Percentiles rank a stretch among this genome's conserved stretches.
These are phyloP conservation scores for Boletus coffeatus DNA, from an alignment of 1,284 basidiomycete species.

Conservation along the genomic window DNA sequence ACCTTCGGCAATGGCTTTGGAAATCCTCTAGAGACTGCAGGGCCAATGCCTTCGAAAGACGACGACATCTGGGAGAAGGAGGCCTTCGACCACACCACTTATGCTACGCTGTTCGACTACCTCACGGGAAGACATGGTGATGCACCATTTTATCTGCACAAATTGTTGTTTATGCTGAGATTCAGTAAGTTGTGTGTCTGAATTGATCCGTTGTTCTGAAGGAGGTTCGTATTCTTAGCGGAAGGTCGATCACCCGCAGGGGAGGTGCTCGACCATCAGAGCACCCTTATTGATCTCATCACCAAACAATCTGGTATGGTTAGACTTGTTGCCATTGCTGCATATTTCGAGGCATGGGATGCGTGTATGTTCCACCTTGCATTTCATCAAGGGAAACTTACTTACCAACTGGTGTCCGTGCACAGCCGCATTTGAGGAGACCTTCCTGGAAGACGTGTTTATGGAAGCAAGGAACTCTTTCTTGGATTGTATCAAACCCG, in stretches of 20 bases:
- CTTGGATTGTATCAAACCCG: slow-evolving; percentile 4
- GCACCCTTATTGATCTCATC: slow-evolving; percentile 9
- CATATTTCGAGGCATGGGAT: slow-evolving; percentile 10
- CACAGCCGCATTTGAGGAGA: slow-evolving; percentile 2
- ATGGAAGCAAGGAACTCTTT: slow-evolving; percentile 11
- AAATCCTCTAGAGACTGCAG: slow-evolving; percentile 11
- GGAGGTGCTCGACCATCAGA: slow-evolving; percentile 5
- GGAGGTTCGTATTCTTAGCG: background rate
- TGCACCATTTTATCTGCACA: slow-evolving; percentile 10
- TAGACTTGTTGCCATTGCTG: slow-evolving; percentile 11
- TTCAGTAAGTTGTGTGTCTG: slow-evolving; percentile 7
- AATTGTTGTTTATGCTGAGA: slow-evolving; percentile 12
- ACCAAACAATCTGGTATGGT: slow-evolving; percentile 10
- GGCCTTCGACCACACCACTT: slow-evolving; percentile 8
- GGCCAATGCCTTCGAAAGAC: slow-evolving; percentile 10
- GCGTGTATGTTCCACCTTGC: slow-evolving; percentile 3
- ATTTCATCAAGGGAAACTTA: background rate
- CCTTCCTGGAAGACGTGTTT: slow-evolving; percentile 9
- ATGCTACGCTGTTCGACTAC: slow-evolving; percentile 9
- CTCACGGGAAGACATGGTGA: slow-evolving; percentile 10
- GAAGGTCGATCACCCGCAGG: slow-evolving; percentile 3
- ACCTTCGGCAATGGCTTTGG: slow-evolving; percentile 12
- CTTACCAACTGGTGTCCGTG: background rate
- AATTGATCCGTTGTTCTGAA: background rate
- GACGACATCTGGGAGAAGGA: slow-evolving; percentile 14